Evolutionary conservation across 805 yeast genomes (phyloP), one percentile per base, ranked within the genome.

Genomic region (Teunomyces pallodes): DNA sequence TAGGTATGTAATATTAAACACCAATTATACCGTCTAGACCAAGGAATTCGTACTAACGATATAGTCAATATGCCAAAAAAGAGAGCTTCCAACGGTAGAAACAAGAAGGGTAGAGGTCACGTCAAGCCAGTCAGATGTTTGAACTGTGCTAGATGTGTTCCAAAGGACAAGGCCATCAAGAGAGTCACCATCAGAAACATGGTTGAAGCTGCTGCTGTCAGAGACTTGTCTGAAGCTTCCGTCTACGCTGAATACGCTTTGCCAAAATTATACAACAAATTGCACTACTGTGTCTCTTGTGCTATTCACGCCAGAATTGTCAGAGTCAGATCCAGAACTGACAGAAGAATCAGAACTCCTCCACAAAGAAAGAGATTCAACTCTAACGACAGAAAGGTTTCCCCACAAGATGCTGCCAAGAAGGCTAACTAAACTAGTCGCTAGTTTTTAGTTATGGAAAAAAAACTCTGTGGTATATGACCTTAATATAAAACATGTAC

Each of bases 21-120:
- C 27, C n/a, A 32, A 26, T 38, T n/a, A n/a, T 38, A 24, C 9
- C 27, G 26, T 38, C 9, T 16, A 38, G 9, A 26, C 29, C 41
- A 12, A 38, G 29, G 41, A 20, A 38, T 26, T 16, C 9, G 43
- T 62, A 64, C 66, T 65, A 65, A 62, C 67, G 51, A 17, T 48
- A 31, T 55, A 64, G 65, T 55, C 77, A 84, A 77, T 62, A 94
- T 94, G 99, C 98, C 99, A 81, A 94, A 94, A 90, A 94, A 94
- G 98, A 92, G 99, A 91, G 90, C 98, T 80, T 90, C 97, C 94
- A 90, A 91, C 97, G 99, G 99, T 86, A 92, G 99, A 86, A 94
- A 94, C 95, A 94, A 94, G 95, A 91, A 90, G 84, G 98, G 98
- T 77, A 94, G 99, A 90, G 99, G 99, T 77, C 98, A 94, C 96